A percentile compares a stretch with the other conserved stretches of the same genome.
phyloP scores from a whole-genome alignment of 2,329 filamentous ascomycete species.

The Aspergillus fumigatus region DNA sequence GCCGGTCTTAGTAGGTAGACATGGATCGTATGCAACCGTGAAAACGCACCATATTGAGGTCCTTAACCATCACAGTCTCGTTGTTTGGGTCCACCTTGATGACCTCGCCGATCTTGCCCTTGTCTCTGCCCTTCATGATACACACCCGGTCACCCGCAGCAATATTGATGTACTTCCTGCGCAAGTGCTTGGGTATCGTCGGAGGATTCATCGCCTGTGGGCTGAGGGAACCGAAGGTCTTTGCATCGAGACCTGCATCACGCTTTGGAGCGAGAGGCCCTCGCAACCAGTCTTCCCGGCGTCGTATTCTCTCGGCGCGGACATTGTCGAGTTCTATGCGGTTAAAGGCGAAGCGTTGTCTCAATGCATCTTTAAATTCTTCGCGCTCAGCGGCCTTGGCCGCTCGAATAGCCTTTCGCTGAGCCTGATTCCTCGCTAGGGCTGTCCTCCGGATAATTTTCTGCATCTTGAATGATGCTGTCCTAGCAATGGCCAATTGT shows the following conservation, averaged over 20 bases:
- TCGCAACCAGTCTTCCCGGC: slow-evolving; percentile 72
- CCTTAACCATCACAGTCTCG: slow-evolving; percentile 59
- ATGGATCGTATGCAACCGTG: neutral
- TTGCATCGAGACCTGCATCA: slow-evolving; percentile 58
- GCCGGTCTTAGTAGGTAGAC: neutral
- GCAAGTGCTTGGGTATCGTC: slow-evolving; percentile 36
- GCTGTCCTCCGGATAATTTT: slow-evolving; percentile 64
- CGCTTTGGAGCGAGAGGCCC: slow-evolving; percentile 74
- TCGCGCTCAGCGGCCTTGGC: slow-evolving; percentile 38
- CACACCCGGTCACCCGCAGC: slow-evolving; percentile 73
- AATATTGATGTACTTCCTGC: slow-evolving; percentile 55
- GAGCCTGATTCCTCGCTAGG: slow-evolving; percentile 62
- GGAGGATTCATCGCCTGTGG: slow-evolving; percentile 33
- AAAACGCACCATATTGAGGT: slow-evolving; percentile 57
- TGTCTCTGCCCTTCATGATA: slow-evolving; percentile 70
- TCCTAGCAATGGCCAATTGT: slow-evolving; percentile 28
- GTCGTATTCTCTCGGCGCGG: slow-evolving; percentile 50
- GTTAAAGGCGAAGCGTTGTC: slow-evolving; percentile 27
- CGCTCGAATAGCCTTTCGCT: slow-evolving; percentile 43
- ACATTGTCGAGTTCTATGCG: slow-evolving; percentile 35
- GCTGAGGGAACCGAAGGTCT: slow-evolving; percentile 56
- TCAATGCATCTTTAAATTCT: slow-evolving; percentile 28
- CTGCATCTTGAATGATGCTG: slow-evolving; percentile 54
- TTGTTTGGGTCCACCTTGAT: slow-evolving; percentile 49
- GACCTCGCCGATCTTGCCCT: slow-evolving; percentile 78